A percentile compares a stretch with the other conserved stretches of the same genome.
phyloP scores from a whole-genome alignment of 345 rosid species.

The Bruguiera parviflora region DNA sequence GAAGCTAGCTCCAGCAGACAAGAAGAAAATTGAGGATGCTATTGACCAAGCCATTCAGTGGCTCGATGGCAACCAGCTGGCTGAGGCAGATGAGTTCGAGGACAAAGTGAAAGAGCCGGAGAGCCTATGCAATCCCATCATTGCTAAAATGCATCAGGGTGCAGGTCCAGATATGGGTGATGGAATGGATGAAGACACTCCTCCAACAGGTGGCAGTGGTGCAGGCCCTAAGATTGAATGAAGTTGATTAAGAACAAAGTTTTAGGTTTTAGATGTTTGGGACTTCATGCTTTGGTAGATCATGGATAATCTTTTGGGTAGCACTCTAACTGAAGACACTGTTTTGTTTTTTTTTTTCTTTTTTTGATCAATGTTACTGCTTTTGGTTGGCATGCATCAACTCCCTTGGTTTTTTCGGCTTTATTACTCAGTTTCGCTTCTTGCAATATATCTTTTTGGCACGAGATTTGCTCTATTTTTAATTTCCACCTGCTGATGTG shows the following conservation, averaged over 20 bases:
- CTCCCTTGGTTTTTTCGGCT: too few relatives aligned
- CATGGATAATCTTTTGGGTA: too few relatives aligned
- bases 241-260: conserved; percentile 14
- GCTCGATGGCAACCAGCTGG: conserved; percentile 24
- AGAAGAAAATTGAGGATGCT: conserved; percentile 22
- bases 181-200: conserved; percentile 12
- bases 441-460: too few relatives aligned
- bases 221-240: conserved; percentile 23
- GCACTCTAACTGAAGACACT: background rate
- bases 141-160: conserved; percentile 20
- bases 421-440: too few relatives aligned
- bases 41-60: conserved; percentile 19
- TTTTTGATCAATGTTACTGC: too few relatives aligned
- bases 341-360: background rate
- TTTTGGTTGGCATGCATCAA: too few relatives aligned
- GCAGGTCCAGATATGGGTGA: conserved; percentile 17
- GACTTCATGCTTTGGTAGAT: background rate
- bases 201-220: conserved; percentile 17
- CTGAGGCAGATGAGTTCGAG: conserved; percentile 26
- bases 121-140: conserved; percentile 25
- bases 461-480: too few relatives aligned
- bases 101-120: conserved; percentile 25
- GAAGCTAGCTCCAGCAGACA: conserved; percentile 15
- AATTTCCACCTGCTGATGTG: too few relatives aligned
- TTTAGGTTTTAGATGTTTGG: background rate